Base-by-base conservation (phyloP, 2,329 filamentous ascomycete genomes). In the Tolypocladium paradoxum region DNA sequence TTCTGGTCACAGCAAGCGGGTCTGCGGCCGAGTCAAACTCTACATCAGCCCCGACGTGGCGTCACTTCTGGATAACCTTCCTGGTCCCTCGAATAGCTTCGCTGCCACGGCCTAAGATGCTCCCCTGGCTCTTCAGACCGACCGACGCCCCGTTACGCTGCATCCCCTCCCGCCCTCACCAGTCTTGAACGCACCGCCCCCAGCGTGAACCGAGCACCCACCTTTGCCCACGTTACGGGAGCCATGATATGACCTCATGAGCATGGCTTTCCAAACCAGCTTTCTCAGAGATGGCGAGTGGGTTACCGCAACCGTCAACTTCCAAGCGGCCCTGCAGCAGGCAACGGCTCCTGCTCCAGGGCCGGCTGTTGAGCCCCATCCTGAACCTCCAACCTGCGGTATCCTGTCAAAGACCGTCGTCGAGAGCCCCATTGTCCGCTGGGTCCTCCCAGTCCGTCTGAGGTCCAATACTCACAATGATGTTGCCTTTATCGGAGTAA, bases 401-500 rank as follows among this genome's bases (percentile, higher is more conserved):
- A 64, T 97, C 34, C 75, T 97, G 47, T 89, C 89, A 1, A 84
- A 81, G 62, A 96, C 91, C 0, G 67, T 95, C 33, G 74, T 92
- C 50, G 79, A 84, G 51, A 95, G 88, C 57, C 87, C 91, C 2
- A 74, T 87, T 36, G 78, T 86, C 53, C 85, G 85, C 63, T 87
- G 81, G 74, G 85, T 96, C 45, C 73, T 96, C 16, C 88, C 90
- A 14, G 88, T 85, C n/a, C 82, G 85, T 55, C 74, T 97, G 55
- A 80, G 91, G 54, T 84, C 84, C 53, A 75, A 76, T 50, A 69
- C 76, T 45, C 76, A 83, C 55, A 90, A 93, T 60, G 91, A 97
- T 71, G 82, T 96, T 57, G 85, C 91, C 37, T 90, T 96, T 61
- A 78, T 99, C 54, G 88, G 90, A 52, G 84, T 87, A 75, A 70